Evolutionary conservation across 345 rosid genomes (phyloP).

Genomic region (Psidium friedrichsthalianum): DNA sequence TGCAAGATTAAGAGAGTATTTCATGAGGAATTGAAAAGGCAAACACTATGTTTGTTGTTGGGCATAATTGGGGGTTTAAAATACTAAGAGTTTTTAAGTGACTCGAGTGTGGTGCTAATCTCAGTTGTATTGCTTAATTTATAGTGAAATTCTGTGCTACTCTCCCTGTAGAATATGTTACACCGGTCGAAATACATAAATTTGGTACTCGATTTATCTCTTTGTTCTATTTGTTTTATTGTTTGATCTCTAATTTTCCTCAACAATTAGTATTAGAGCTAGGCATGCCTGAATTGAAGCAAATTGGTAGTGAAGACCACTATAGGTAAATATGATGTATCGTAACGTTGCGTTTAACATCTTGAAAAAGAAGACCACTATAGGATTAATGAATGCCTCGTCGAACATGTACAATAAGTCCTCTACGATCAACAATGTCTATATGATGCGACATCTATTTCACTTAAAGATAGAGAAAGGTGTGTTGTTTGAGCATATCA

Average conservation of each 20-base stretch:
- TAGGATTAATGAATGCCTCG: no score
- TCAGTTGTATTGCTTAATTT: background rate
- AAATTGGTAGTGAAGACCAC: background rate
- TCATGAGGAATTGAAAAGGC: background rate
- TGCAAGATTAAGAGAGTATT: background rate
- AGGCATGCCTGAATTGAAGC: background rate
- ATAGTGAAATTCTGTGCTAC: background rate
- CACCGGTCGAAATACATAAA: background rate
- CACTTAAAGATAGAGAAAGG: background rate
- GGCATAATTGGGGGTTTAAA: background rate
- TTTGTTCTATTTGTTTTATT: background rate
- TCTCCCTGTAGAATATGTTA: background rate
- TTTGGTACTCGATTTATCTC: background rate
- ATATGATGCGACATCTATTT: background rate
- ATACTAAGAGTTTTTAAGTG: background rate
- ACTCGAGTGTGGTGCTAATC: background rate
- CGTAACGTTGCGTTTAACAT: no score
- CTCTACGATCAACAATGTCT: no score
- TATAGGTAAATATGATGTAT: no score
- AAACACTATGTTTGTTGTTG: background rate
- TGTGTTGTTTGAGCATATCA: background rate
- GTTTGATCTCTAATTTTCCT: background rate
- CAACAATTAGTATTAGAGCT: background rate
- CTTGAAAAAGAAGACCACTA: no score
- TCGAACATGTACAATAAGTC: background rate